Evolutionary conservation across 139 green algal genomes (phyloP).

Genomic region (Chlorokybus atmophyticus): DNA sequence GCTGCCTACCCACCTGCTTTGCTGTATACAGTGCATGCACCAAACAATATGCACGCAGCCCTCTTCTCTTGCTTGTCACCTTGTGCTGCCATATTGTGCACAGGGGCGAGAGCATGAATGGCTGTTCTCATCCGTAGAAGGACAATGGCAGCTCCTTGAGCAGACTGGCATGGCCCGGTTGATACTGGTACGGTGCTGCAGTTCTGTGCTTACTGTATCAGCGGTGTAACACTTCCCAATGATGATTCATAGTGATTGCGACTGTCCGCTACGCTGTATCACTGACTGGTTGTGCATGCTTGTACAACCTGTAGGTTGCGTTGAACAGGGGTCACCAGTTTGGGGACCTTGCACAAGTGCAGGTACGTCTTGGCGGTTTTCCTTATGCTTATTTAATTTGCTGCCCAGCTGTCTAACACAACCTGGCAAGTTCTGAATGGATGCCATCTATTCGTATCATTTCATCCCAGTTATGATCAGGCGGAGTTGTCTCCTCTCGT

Average conservation of each 20-base stretch:
- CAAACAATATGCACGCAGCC: too few relatives aligned
- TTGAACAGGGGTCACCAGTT: conserved; percentile 29
- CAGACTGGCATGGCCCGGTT: conserved; percentile 21
- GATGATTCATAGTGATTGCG: too few relatives aligned
- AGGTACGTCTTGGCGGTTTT: conserved; percentile 2
- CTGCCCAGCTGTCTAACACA: too few relatives aligned
- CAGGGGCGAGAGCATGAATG: conserved; percentile 42
- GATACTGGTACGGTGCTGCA: conserved; percentile 32
- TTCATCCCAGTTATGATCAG: conserved; percentile 10
- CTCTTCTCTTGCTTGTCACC: too few relatives aligned
- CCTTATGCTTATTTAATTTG: too few relatives aligned
- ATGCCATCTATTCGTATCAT: background rate
- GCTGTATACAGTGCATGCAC: too few relatives aligned
- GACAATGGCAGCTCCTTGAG: conserved; percentile 32
- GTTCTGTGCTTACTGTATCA: too few relatives aligned
- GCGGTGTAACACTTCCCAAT: too few relatives aligned
- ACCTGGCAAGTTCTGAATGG: background rate
- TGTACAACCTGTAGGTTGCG: background rate
- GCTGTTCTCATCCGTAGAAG: conserved; percentile 34
- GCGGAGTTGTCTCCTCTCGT: conserved; percentile 35
- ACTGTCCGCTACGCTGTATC: too few relatives aligned
- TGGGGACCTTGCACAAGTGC: conserved; percentile 12
- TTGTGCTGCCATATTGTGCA: too few relatives aligned
- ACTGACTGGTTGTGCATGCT: too few relatives aligned
- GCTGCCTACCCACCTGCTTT: too few relatives aligned